Evolutionary conservation across 1,284 basidiomycete genomes (phyloP).

Genomic region (Agroathelia rolfsii): DNA sequence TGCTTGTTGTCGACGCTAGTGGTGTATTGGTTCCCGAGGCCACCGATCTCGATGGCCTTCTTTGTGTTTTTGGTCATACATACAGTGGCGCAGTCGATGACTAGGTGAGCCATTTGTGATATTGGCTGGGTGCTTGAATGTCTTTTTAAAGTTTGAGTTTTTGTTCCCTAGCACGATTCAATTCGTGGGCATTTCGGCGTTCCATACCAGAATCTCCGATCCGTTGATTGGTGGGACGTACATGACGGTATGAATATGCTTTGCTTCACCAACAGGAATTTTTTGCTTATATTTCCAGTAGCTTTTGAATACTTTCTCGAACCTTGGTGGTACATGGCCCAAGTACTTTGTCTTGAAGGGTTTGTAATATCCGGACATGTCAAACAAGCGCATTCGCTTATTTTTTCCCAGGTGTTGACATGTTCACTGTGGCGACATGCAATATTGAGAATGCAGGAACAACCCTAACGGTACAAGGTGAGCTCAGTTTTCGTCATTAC

Average conservation of each 20-base stretch:
- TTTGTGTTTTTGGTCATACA: constrained; percentile 74
- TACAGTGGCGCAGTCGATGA: constrained; percentile 81
- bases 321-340: constrained; percentile 98
- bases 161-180: constrained; percentile 74
- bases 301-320: constrained; percentile 93
- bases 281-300: constrained; percentile 27
- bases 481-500: constrained; percentile 10
- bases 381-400: constrained; percentile 8
- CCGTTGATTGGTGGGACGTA: constrained; percentile 96
- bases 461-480: constrained; percentile 52
- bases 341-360: constrained; percentile 88
- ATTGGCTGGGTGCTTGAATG: background rate
- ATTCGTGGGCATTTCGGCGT: constrained; percentile 96
- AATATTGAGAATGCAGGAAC: constrained; percentile 46
- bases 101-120: constrained; percentile 49
- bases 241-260: constrained; percentile 86
- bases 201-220: constrained; percentile 96
- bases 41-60: constrained; percentile 69
- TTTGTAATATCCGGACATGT: constrained; percentile 14
- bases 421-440: constrained; percentile 78
- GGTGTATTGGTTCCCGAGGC: constrained; percentile 78
- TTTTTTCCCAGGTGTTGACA: constrained; percentile 58
- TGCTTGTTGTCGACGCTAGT: constrained; percentile 69
- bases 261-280: no score
- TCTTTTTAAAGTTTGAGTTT: constrained; percentile 6